Conservation (phyloP, 129 eudicot genomes). For the Arctium lappa region DNA sequence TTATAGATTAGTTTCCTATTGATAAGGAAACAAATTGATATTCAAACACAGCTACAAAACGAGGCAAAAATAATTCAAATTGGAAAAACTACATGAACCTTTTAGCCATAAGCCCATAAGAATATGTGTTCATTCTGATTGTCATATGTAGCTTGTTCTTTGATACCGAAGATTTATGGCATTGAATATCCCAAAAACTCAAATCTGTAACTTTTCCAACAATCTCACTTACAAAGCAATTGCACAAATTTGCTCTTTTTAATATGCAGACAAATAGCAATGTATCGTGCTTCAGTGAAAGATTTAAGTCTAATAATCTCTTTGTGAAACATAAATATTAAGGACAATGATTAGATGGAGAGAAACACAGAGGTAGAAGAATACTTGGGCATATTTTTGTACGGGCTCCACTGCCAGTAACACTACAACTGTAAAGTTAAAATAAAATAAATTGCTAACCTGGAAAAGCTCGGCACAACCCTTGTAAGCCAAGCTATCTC, state of each 20-base stretch:
- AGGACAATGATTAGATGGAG: background rate
- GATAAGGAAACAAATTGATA: background rate
- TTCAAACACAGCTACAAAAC: background rate
- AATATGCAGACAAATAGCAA: background rate
- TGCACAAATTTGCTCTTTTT: background rate
- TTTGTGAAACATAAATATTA: background rate
- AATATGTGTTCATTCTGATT: background rate
- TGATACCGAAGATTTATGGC: background rate
- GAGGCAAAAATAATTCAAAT: background rate
- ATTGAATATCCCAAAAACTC: background rate
- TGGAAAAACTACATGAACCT: background rate
- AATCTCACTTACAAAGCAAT: background rate
- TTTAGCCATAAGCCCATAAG: background rate
- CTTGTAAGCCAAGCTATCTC: slow-evolving; percentile 81
- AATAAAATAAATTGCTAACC: slow-evolving; percentile 36
- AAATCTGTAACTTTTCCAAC: background rate
- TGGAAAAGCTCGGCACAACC: slow-evolving; percentile 99
- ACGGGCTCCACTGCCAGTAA: background rate
- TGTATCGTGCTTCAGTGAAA: background rate
- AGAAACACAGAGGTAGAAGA: background rate
- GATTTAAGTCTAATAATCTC: background rate
- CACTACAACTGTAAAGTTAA: background rate
- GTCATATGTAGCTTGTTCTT: background rate
- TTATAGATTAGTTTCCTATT: background rate
- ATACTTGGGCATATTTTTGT: background rate